Evolutionary conservation across 768 basidiomycete species (phyloP), one percentile per base, ranked within the genome.

Genomic region (Mycena latifolia): DNA sequence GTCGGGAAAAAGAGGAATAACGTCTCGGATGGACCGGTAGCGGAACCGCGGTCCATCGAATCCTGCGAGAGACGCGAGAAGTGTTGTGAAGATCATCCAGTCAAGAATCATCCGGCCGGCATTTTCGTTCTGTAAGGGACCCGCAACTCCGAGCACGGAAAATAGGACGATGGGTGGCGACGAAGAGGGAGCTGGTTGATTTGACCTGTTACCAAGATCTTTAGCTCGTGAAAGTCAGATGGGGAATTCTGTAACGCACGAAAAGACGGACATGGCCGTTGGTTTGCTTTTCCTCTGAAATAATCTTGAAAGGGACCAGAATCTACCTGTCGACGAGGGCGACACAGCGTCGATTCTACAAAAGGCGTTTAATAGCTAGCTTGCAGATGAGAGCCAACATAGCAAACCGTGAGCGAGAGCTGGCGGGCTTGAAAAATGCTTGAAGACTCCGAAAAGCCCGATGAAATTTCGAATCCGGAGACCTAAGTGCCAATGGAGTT

Each of bases 291-390:
- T n/a, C n/a, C n/a, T n/a, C n/a, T n/a, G n/a, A n/a, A n/a, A n/a
- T n/a, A n/a, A n/a, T 33, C 31, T 33, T 33, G 52, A 33, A 25
- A 54, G 3, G 28, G 15, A 14, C 51, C 6, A 24, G 5, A 9
- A n/a, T n/a, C n/a, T n/a, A n/a, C n/a, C n/a, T 17, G 51, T 33
- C 33, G 52, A 33, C 51, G 11, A 24, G n/a, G 35, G 52, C 31
- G 52, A 22, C 35, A 37, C 52, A n/a, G 52, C 35, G 17, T 28
- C 55, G 17, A 28, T 24, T 56, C 17, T 45, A 43, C n/a, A 7
- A 45, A 31, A 45, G 55, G 28, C 27, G 55, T n/a, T 45, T 29
- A 45, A 56, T 56, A 45, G 55, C 55, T 28, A 56, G 41, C 33
- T 29, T 45, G 20, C 27, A 45, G 25, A 29, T n/a, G 55, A 45